A percentile compares a stretch with the other conserved stretches of the same genome.
Evolutionary conservation across 75 land plant species (phyloP).

Genomic region (Gnetum montanum): DNA sequence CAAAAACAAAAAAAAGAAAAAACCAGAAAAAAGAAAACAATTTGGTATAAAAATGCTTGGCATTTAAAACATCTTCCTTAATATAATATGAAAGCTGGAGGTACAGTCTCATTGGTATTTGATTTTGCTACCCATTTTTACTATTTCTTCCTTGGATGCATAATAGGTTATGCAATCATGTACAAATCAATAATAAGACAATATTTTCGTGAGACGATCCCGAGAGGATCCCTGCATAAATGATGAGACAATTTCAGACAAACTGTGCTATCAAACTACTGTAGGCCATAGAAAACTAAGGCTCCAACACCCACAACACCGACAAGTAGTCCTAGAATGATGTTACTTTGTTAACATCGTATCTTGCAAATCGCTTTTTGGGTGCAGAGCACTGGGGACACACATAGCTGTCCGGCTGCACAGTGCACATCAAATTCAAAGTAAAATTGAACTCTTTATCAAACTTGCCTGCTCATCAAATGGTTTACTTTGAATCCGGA

Average conservation of each 20-base stretch:
- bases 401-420: conserved; percentile 69
- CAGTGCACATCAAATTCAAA: too few relatives aligned
- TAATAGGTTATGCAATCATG: not conserved
- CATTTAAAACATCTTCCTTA: too few relatives aligned
- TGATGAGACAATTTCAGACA: not conserved
- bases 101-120: too few relatives aligned
- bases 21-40: too few relatives aligned
- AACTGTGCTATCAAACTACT: too few relatives aligned
- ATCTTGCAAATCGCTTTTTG: conserved; percentile 89
- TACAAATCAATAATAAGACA: not conserved
- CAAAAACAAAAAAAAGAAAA: too few relatives aligned
- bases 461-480: conserved; percentile 88
- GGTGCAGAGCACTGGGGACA: conserved; percentile 96
- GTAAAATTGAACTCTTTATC: too few relatives aligned
- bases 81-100: too few relatives aligned
- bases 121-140: too few relatives aligned
- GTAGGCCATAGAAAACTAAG: conserved; percentile 81
- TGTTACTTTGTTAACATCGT: conserved; percentile 81
- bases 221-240: not conserved
- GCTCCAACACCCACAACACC: conserved; percentile 79
- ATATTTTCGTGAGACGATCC: not conserved
- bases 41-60: too few relatives aligned
- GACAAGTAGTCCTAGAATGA: conserved; percentile 65
- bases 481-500: too few relatives aligned
- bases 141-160: not conserved